These are phyloP conservation scores for Metschnikowia reukaufii DNA, from an alignment of 805 yeast species.

Conservation along the genomic window DNA sequence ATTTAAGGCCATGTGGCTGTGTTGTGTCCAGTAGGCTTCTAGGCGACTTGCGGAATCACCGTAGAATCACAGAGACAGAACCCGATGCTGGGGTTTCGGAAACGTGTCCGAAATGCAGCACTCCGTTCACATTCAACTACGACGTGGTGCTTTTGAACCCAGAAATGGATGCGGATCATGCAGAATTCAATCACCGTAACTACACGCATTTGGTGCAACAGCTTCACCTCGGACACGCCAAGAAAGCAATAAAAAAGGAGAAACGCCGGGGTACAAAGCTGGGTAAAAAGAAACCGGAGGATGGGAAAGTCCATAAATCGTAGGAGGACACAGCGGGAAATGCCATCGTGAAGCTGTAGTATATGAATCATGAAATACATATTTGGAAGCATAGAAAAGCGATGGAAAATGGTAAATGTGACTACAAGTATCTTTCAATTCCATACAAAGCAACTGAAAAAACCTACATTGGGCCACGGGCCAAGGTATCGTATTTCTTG, in stretches of 20 bases:
- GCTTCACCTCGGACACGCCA: slow-evolving; percentile 27
- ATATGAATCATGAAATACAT: no score
- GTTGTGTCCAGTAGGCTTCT: slow-evolving; percentile 30
- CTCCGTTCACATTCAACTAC: slow-evolving; percentile 21
- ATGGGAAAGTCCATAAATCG: slow-evolving; percentile 1
- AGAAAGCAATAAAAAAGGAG: slow-evolving; percentile 14
- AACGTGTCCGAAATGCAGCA: slow-evolving; percentile 35
- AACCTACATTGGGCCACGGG: no score
- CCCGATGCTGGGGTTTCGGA: slow-evolving; percentile 13
- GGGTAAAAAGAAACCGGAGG: neutral
- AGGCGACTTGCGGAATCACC: slow-evolving; percentile 18
- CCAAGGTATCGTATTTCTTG: neutral
- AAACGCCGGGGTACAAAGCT: neutral
- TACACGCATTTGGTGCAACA: slow-evolving; percentile 12
- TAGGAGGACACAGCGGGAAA: no score
- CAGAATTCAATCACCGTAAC: slow-evolving; percentile 17
- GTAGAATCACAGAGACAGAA: slow-evolving; percentile 7
- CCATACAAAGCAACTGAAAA: no score
- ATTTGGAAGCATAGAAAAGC: no score
- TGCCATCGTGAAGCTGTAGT: no score
- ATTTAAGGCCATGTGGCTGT: slow-evolving; percentile 42
- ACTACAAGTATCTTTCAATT: no score
- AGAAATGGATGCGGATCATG: slow-evolving; percentile 9
- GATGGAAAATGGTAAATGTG: no score
- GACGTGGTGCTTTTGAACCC: slow-evolving; percentile 39